These are phyloP conservation scores for Globisporangium megalacanthum DNA, from an alignment of 352 stramenopile species.

Conservation along the genomic window DNA sequence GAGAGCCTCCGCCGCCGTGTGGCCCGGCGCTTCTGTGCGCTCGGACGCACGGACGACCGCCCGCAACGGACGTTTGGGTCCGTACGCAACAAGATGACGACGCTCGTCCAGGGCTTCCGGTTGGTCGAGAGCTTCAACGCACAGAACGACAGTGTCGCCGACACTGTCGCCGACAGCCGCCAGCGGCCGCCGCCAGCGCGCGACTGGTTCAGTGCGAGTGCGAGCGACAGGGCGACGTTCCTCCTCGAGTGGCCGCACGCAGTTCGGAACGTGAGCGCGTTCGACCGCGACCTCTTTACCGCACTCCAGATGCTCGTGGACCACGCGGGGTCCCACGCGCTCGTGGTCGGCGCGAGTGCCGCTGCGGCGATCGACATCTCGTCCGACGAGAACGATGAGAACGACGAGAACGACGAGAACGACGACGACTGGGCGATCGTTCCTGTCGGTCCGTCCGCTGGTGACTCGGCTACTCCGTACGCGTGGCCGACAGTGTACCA, in stretches of 20 bases:
- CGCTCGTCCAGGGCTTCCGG: background rate
- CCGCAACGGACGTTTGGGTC: background rate
- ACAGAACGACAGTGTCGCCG: background rate
- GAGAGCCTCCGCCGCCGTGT: background rate
- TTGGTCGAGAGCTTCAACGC: constrained; percentile 5
- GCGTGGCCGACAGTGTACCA: background rate
- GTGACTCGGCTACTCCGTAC: background rate
- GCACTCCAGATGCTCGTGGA: background rate
- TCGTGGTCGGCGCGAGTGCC: background rate
- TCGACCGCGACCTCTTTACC: constrained; percentile 1
- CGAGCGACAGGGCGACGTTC: background rate
- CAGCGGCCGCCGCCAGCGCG: background rate
- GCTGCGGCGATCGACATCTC: constrained; percentile 1
- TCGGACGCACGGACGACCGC: background rate
- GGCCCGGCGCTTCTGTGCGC: background rate
- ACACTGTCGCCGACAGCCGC: background rate
- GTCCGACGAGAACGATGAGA: background rate
- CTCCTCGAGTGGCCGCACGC: constrained; percentile 1
- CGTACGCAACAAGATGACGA: background rate
- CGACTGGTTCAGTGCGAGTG: constrained; percentile 7
- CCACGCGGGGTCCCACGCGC: background rate
- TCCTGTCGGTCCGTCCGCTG: background rate
- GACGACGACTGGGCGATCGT: constrained; percentile 2
- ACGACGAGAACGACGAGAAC: background rate
- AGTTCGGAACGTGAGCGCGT: constrained; percentile 1